phyloP scores from a whole-genome alignment of 192 early-diverging fungal genomes.

The Coemansia sp. region DNA sequence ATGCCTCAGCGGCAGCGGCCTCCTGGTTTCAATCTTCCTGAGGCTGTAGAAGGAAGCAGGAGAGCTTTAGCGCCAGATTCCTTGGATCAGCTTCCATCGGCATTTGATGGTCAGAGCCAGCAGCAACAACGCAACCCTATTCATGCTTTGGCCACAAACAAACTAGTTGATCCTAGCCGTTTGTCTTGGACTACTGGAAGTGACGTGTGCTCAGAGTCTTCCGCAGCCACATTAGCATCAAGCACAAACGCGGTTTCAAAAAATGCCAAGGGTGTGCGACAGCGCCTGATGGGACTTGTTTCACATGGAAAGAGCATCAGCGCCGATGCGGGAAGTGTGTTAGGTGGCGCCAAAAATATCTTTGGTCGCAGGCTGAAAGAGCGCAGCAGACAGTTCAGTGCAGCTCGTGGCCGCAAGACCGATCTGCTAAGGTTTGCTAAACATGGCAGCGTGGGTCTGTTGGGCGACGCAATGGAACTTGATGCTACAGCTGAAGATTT shows the following conservation, averaged over 20 bases:
- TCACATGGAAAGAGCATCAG: conserved; percentile 4
- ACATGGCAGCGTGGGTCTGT: conserved; percentile 9
- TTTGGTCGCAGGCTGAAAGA: too few species aligned
- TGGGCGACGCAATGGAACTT: conserved; percentile 24
- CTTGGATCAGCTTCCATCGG: conserved; percentile 22
- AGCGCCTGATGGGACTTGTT: background rate
- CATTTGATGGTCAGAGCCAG: conserved; percentile 40
- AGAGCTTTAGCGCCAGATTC: background rate
- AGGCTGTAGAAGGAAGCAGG: background rate
- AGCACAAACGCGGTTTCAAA: conserved; percentile 1
- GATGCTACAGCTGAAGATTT: background rate
- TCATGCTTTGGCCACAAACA: conserved; percentile 25
- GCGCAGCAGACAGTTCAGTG: too few species aligned
- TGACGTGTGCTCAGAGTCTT: conserved; percentile 35
- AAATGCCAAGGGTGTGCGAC: background rate
- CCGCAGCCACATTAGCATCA: conserved; percentile 34
- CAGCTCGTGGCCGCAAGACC: background rate
- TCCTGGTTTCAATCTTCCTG: too few species aligned
- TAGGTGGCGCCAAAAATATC: background rate
- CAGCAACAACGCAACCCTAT: conserved; percentile 14
- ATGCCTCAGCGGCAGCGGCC: background rate
- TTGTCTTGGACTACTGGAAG: conserved; percentile 28
- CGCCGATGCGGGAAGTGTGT: conserved; percentile 4
- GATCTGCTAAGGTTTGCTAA: background rate
- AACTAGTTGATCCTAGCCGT: conserved; percentile 19